phyloP scores from a whole-genome alignment of 352 stramenopile genomes.

The Phytopythium sindhum region DNA sequence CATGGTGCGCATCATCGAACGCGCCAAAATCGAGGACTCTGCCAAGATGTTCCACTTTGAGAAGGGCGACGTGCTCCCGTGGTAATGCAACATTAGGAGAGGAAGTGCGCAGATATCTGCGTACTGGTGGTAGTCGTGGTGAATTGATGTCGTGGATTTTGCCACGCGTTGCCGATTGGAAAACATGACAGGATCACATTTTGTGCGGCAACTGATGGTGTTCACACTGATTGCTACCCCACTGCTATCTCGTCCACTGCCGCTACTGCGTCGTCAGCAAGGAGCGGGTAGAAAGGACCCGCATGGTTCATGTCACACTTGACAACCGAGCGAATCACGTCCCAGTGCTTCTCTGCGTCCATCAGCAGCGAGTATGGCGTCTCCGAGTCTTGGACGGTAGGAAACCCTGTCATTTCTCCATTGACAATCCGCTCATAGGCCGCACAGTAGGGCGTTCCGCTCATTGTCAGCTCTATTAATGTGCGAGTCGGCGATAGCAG shows the following conservation, averaged over 20 bases:
- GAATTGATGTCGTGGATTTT: no score
- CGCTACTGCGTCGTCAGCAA: not conserved
- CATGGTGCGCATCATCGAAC: slow-evolving; percentile 51
- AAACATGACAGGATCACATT: no score
- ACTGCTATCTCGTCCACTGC: not conserved
- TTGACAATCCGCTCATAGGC: not conserved
- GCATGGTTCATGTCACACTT: not conserved
- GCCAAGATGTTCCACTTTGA: slow-evolving; percentile 53
- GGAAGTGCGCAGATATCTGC: not conserved
- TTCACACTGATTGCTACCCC: no score
- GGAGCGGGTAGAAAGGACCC: not conserved
- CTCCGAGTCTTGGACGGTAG: not conserved
- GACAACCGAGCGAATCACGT: not conserved
- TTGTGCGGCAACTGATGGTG: no score
- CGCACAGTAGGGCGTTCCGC: not conserved
- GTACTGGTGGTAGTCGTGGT: no score
- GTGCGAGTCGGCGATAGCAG: not conserved
- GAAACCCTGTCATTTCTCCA: not conserved
- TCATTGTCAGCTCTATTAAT: not conserved
- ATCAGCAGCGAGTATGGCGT: not conserved
- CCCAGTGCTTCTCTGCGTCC: not conserved
- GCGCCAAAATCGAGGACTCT: slow-evolving; percentile 46
- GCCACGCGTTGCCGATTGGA: no score
- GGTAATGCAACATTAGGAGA: slow-evolving; percentile 41
- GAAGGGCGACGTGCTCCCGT: slow-evolving; percentile 48